Evolutionary conservation across 2,329 filamentous ascomycete species (phyloP).

Genomic region (Rutstroemia sp.): DNA sequence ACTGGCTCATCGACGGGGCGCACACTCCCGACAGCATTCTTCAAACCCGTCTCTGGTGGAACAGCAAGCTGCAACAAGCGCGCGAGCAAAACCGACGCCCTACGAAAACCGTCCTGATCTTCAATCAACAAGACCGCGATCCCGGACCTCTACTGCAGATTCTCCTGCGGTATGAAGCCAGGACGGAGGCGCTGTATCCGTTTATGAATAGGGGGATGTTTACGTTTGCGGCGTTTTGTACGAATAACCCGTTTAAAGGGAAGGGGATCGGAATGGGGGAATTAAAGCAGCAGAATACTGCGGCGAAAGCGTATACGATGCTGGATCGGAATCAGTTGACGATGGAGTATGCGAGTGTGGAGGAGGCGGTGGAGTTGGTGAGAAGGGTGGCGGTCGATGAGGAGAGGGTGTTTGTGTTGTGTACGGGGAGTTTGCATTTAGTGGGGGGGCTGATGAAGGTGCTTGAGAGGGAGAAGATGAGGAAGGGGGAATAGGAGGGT

Average conservation of each 20-base stretch:
- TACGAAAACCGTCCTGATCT: constrained; percentile 53
- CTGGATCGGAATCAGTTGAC: constrained; percentile 41
- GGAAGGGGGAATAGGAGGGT: constrained; percentile 66
- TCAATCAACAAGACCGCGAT: constrained; percentile 89
- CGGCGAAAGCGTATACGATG: constrained; percentile 53
- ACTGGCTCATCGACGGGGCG: constrained; percentile 90
- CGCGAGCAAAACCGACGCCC: background rate
- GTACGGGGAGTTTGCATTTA: constrained; percentile 79
- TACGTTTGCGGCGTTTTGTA: constrained; percentile 70
- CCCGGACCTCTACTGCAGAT: constrained; percentile 56
- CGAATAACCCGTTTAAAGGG: constrained; percentile 57
- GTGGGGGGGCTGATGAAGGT: constrained; percentile 73
- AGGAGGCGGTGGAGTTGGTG: constrained; percentile 52
- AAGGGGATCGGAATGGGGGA: constrained; percentile 28
- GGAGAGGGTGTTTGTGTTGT: constrained; percentile 53
- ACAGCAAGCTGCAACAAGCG: constrained; percentile 31
- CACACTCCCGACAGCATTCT: constrained; percentile 87
- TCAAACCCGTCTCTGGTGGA: constrained; percentile 76
- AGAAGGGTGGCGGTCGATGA: constrained; percentile 33
- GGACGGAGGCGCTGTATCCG: constrained; percentile 1
- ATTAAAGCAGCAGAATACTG: constrained; percentile 58
- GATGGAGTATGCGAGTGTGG: constrained; percentile 57
- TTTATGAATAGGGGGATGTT: constrained; percentile 42
- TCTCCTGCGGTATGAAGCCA: constrained; percentile 40
- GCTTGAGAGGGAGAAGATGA: constrained; percentile 32